These are phyloP conservation scores for Scleroderma citrinum DNA, from an alignment of 768 basidiomycete genomes.

Conservation along the genomic window DNA sequence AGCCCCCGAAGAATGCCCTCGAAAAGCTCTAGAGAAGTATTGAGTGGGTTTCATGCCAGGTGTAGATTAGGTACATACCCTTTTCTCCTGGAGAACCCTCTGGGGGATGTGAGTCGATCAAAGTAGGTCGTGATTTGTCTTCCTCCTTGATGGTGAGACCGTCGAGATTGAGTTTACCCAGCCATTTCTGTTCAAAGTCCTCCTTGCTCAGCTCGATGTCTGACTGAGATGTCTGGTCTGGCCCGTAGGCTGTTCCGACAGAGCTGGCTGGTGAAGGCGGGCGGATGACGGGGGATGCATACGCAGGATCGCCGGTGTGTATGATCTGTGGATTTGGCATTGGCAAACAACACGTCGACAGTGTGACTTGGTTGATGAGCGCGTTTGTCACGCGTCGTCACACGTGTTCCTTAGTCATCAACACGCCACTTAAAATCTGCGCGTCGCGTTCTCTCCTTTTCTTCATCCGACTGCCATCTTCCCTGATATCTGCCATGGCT, in stretches of 20 bases:
- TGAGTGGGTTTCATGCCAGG: constrained; percentile 1
- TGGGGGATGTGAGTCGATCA: constrained; percentile 28
- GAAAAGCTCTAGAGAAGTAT: constrained; percentile 25
- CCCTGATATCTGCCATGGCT: constrained; percentile 30
- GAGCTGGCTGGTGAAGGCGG: constrained; percentile 43
- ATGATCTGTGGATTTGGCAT: constrained; percentile 29
- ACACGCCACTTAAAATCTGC: constrained; percentile 25
- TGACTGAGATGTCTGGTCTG: constrained; percentile 39
- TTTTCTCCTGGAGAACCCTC: constrained; percentile 33
- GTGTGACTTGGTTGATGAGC: constrained; percentile 29
- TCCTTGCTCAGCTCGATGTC: constrained; percentile 34
- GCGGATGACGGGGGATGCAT: constrained; percentile 41
- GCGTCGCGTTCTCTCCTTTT: constrained; percentile 20
- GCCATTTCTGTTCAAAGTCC: constrained; percentile 33
- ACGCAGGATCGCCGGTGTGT: constrained; percentile 32
- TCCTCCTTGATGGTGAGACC: constrained; percentile 34
- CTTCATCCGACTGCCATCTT: constrained; percentile 17
- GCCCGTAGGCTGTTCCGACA: constrained; percentile 41
- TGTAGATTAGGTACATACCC: constrained; percentile 24
- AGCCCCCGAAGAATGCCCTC: constrained; percentile 35
- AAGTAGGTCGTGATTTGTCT: constrained; percentile 22
- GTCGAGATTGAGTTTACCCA: constrained; percentile 30
- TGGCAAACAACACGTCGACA: constrained; percentile 9
- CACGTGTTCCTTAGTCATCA: constrained; percentile 14
- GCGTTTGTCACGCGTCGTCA: constrained; percentile 27